These are phyloP conservation scores for Sugiyamaella smithiae DNA, from an alignment of 805 yeast species.

Conservation along the genomic window DNA sequence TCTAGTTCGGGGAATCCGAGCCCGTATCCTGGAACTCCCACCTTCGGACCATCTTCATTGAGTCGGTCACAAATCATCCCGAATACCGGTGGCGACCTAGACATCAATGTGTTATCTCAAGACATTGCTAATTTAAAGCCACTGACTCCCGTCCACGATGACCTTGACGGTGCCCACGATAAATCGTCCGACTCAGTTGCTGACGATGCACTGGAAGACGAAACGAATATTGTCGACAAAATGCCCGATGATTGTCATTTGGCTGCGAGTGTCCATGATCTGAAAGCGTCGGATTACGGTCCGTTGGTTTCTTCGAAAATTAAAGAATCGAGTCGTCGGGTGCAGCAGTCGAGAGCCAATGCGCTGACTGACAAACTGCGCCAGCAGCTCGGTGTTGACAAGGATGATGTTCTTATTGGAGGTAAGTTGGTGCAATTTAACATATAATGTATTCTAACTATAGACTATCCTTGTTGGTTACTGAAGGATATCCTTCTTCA, in stretches of 20 bases:
- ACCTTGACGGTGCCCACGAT: neutral
- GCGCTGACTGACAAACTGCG: slow-evolving; percentile 26
- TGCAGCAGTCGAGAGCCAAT: slow-evolving; percentile 20
- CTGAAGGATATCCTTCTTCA: slow-evolving; percentile 78
- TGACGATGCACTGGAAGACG: slow-evolving; percentile 2
- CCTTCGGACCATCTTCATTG: neutral
- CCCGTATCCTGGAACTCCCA: neutral
- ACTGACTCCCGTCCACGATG: neutral
- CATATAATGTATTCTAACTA: neutral
- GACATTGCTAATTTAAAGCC: neutral
- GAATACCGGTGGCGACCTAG: neutral
- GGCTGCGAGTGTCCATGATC: slow-evolving; percentile 8
- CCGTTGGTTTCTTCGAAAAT: slow-evolving; percentile 5
- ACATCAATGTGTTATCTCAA: neutral
- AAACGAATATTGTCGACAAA: slow-evolving; percentile 16
- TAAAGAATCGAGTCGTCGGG: slow-evolving; percentile 12
- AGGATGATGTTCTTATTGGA: slow-evolving; percentile 23
- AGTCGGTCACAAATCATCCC: neutral
- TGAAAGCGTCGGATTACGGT: slow-evolving; percentile 9
- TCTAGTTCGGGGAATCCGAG: neutral
- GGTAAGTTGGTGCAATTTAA: slow-evolving; percentile 14
- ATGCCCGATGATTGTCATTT: slow-evolving; percentile 9
- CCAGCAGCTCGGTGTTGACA: slow-evolving; percentile 22
- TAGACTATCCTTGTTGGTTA: slow-evolving; percentile 72
- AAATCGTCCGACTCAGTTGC: neutral